phyloP scores from a whole-genome alignment of 352 stramenopile species.

The Phytophthora meadii region DNA sequence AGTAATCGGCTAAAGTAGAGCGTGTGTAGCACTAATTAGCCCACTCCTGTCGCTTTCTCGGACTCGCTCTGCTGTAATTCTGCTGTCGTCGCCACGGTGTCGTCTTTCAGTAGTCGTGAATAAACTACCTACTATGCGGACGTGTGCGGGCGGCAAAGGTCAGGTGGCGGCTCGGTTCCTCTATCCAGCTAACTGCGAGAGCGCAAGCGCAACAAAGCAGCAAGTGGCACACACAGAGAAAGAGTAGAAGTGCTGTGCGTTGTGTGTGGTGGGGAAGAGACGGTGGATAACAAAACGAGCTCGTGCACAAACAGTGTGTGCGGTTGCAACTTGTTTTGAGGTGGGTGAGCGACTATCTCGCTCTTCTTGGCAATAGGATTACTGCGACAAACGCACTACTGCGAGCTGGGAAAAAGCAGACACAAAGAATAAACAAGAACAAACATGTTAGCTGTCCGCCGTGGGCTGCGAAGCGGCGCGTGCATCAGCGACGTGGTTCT shows the following conservation, averaged over 20 bases:
- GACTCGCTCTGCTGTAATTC: constrained; percentile 39
- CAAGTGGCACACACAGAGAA: constrained; percentile 33
- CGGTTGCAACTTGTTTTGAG: constrained; percentile 46
- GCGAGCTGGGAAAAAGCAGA: constrained; percentile 6
- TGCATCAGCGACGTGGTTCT: constrained; percentile 6
- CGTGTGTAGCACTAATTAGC: constrained; percentile 38
- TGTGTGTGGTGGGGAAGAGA: constrained; percentile 19
- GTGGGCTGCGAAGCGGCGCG: neutral
- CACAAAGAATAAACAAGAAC: constrained; percentile 1
- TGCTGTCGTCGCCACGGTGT: constrained; percentile 56
- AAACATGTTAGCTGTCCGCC: constrained; percentile 9
- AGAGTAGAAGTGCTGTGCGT: constrained; percentile 19
- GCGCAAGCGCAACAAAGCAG: constrained; percentile 42
- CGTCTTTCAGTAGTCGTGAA: constrained; percentile 45
- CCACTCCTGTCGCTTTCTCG: constrained; percentile 55
- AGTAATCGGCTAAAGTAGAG: constrained; percentile 2
- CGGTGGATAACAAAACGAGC: constrained; percentile 38
- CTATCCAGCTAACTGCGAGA: constrained; percentile 31
- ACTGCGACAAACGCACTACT: constrained; percentile 38
- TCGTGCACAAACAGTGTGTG: constrained; percentile 38
- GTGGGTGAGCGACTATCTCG: constrained; percentile 30
- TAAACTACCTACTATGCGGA: constrained; percentile 43
- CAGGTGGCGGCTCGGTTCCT: constrained; percentile 21
- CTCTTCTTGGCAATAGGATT: constrained; percentile 32
- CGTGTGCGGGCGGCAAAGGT: constrained; percentile 17